Percentiles rank a stretch among this genome's conserved stretches.
These are phyloP conservation scores for Chrysoporthe austroafricana DNA, from an alignment of 2,329 filamentous ascomycete species.

Conservation along the genomic window DNA sequence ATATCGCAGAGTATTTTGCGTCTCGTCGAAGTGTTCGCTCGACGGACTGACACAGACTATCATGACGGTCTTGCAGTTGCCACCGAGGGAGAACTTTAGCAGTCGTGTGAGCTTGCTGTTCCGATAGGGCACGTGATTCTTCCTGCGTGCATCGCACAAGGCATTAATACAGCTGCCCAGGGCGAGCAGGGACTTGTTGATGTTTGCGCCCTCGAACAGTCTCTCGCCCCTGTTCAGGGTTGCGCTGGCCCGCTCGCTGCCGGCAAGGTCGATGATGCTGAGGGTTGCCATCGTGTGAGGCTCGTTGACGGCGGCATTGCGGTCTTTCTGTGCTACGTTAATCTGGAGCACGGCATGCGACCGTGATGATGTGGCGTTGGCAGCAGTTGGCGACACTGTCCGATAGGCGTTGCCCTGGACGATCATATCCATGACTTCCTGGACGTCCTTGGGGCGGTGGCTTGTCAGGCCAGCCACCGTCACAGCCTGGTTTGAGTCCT, in stretches of 20 bases:
- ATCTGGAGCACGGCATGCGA: constrained; percentile 98
- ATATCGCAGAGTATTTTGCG: constrained; percentile 95
- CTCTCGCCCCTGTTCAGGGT: constrained; percentile 96
- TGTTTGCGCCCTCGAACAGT: constrained; percentile 92
- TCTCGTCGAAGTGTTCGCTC: constrained; percentile 96
- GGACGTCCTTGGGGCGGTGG: constrained; percentile 86
- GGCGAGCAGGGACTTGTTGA: constrained; percentile 96
- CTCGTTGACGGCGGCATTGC: constrained; percentile 89
- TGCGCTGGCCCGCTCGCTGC: constrained; percentile 92
- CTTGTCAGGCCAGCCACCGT: constrained; percentile 90
- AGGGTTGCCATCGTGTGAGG: constrained; percentile 97
- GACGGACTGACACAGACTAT: constrained; percentile 98
- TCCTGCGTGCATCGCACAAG: constrained; percentile 88
- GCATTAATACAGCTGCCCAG: constrained; percentile 98
- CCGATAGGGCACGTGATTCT: constrained; percentile 92
- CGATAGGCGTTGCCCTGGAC: constrained; percentile 91
- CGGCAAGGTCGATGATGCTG: constrained; percentile 96
- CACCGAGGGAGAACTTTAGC: constrained; percentile 94
- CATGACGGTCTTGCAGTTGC: constrained; percentile 99
- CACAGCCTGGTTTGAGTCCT: constrained; percentile 92
- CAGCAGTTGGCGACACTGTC: constrained; percentile 95
- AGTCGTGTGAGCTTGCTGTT: constrained; percentile 97
- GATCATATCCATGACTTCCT: constrained; percentile 99
- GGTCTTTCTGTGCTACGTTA: constrained; percentile 91
- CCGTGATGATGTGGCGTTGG: constrained; percentile 95